Evolutionary conservation across 83 land plant genomes (phyloP).

Genomic region (Picea mariana): DNA sequence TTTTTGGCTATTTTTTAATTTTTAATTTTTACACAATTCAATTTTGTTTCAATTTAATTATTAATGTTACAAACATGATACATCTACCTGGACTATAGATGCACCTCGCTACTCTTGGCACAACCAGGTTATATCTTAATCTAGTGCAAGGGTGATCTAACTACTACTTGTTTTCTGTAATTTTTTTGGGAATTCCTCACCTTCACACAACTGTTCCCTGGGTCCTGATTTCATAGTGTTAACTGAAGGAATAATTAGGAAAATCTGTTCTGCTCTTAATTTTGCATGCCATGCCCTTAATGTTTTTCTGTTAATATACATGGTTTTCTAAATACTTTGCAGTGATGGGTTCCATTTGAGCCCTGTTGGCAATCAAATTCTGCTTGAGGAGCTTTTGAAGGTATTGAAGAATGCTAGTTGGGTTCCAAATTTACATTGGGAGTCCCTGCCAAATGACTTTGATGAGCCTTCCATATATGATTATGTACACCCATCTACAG

Average conservation of each 20-base stretch:
- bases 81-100: too few species aligned
- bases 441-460: slow-evolving; percentile 20
- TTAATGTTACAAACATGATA: too few species aligned
- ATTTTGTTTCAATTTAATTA: too few species aligned
- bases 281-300: background rate
- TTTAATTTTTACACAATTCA: too few species aligned
- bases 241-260: background rate
- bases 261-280: background rate
- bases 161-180: background rate
- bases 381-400: slow-evolving; percentile 23
- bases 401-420: slow-evolving; percentile 22
- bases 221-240: too few species aligned
- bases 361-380: slow-evolving; percentile 17
- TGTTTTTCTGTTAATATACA: background rate
- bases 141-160: too few species aligned
- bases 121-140: too few species aligned
- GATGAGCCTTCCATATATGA: slow-evolving; percentile 21
- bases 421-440: slow-evolving; percentile 25
- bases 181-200: background rate
- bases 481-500: slow-evolving; percentile 20
- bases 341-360: slow-evolving; percentile 34
- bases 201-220: background rate
- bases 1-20: too few species aligned
- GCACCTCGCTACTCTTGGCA: too few species aligned
- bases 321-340: background rate